Evolutionary conservation across 768 basidiomycete genomes (phyloP).

Genomic region (Xerocomus spinulosus): DNA sequence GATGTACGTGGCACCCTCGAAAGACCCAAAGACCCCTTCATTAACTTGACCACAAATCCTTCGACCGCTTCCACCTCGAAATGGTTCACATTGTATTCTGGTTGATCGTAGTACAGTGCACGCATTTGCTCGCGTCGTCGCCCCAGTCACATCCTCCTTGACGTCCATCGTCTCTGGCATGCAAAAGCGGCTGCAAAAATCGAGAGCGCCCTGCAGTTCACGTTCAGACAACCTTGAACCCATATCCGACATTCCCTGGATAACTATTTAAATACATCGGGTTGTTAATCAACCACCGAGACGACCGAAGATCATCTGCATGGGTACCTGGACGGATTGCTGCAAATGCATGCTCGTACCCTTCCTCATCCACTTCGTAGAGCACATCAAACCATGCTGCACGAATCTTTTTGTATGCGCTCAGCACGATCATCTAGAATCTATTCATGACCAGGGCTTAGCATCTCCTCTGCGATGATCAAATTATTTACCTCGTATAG

Average conservation of each 20-base stretch:
- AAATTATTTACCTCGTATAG: slow-evolving; percentile 39
- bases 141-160: slow-evolving; percentile 37
- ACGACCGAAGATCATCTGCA: not conserved
- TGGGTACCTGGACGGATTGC: slow-evolving; percentile 38
- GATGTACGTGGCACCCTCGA: too few relatives aligned
- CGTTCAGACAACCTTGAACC: slow-evolving; percentile 64
- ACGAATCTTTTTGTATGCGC: slow-evolving; percentile 43
- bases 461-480: too few relatives aligned
- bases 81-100: slow-evolving; percentile 64
- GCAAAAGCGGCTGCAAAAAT: slow-evolving; percentile 74
- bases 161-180: slow-evolving; percentile 36
- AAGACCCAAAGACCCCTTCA: slow-evolving; percentile 55
- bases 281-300: not conserved
- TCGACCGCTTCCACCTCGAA: slow-evolving; percentile 60
- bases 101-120: slow-evolving; percentile 62
- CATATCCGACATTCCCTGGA: slow-evolving; percentile 77
- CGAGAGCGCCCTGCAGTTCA: slow-evolving; percentile 70
- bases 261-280: slow-evolving; percentile 41
- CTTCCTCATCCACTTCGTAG: slow-evolving; percentile 39
- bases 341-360: slow-evolving; percentile 41
- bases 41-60: slow-evolving; percentile 55
- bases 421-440: slow-evolving; percentile 37
- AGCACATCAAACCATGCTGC: slow-evolving; percentile 36
- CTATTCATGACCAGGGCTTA: slow-evolving; percentile 19
- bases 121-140: slow-evolving; percentile 66